Evolutionary conservation across 257 asterid species (phyloP).

Genomic region (Fraxinus quadrangulata): DNA sequence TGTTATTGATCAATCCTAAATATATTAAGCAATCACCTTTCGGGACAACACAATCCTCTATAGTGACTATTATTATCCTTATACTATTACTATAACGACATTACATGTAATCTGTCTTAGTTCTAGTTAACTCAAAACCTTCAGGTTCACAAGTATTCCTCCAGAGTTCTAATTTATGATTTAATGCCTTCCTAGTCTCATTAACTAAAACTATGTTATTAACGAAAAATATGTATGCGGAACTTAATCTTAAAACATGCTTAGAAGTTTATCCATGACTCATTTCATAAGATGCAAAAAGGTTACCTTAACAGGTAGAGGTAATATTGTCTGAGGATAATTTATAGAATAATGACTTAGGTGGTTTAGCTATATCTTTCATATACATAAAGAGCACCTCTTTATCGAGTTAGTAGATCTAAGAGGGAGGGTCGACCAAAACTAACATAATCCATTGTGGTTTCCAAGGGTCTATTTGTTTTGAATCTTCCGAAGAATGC

Average conservation of each 20-base stretch:
- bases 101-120: neutral
- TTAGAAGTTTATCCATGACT: neutral
- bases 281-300: neutral
- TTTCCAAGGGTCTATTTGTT: neutral
- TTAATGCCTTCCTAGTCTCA: neutral
- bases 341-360: neutral
- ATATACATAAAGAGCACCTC: neutral
- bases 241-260: neutral
- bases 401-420: neutral
- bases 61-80: neutral
- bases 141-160: neutral
- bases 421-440: neutral
- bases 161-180: neutral
- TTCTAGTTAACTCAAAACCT: neutral
- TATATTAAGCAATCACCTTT: neutral
- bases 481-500: neutral
- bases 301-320: neutral
- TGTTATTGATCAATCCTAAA: neutral
- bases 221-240: neutral
- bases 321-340: neutral
- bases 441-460: neutral
- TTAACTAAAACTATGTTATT: neutral
- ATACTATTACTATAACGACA: neutral
- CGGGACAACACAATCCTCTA: neutral
- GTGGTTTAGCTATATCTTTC: neutral